Conservation (phyloP, 1,284 basidiomycete genomes). For the Taiwanofungus camphoratus region DNA sequence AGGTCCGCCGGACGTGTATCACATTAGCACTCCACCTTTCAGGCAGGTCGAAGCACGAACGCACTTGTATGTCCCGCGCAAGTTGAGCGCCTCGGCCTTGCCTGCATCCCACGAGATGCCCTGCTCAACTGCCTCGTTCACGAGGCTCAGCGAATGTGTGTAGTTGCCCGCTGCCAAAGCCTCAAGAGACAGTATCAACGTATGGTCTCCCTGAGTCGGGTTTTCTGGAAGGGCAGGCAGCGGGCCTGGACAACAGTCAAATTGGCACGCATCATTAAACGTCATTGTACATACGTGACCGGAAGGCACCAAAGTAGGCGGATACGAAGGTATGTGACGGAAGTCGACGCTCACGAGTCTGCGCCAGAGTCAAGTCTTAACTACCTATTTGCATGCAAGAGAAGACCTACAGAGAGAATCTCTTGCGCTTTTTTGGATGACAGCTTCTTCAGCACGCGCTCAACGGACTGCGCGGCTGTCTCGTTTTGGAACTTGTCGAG, state of each 20-base stretch:
- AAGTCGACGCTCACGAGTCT: constrained; percentile 78
- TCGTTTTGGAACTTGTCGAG: constrained; percentile 91
- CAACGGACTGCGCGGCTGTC: constrained; percentile 75
- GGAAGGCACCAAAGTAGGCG: constrained; percentile 97
- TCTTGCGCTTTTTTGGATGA: constrained; percentile 69
- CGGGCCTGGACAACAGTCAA: constrained; percentile 39
- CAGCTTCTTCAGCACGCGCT: constrained; percentile 87
- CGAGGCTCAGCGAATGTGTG: constrained; percentile 72
- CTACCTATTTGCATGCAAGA: background rate
- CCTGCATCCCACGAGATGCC: constrained; percentile 76
- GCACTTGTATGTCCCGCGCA: constrained; percentile 93
- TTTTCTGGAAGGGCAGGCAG: constrained; percentile 74
- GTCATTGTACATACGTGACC: constrained; percentile 53
- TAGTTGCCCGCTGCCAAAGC: constrained; percentile 90
- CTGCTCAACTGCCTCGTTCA: constrained; percentile 86
- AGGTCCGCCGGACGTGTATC: constrained; percentile 1
- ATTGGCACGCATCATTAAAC: background rate
- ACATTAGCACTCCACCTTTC: too few species aligned
- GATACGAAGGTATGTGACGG: constrained; percentile 93
- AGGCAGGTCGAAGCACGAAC: constrained; percentile 19
- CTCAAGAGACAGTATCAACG: constrained; percentile 75
- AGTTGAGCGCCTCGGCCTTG: constrained; percentile 86
- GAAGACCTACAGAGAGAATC: constrained; percentile 51
- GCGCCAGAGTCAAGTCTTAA: constrained; percentile 12
- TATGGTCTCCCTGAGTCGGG: constrained; percentile 78